Base-by-base conservation (phyloP, 352 stramenopile genomes). In the Thalassiosira mediterranea region DNA sequence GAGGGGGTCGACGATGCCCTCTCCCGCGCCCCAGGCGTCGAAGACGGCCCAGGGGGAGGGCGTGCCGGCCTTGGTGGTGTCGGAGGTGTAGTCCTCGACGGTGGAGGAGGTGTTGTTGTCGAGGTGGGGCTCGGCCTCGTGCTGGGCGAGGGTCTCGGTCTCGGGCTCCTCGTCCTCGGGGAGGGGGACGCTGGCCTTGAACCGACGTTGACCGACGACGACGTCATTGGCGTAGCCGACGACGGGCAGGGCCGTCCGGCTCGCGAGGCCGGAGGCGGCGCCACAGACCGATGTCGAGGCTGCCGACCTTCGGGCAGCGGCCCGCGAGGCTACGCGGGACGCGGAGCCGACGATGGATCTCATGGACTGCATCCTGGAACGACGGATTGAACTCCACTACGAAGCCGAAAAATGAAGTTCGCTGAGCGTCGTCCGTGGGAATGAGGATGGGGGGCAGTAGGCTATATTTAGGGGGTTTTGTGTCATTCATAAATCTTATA, bases 11-110 rank as follows among this genome's bases (percentile, higher is more conserved):
- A 77, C 44, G 38, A 76, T 81, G 32, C 76, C 81, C 10, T 71
- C 79, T 38, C 79, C 81, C 3, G 84, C 87, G 28, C 87, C 87
- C 87, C 87, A 92, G 15, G 87, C 87, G 76, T 92, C 87, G 70
- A 91, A 92, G 17, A 91, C 77, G 13, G 87, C 86, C 86, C 86
- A 92, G 23, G 86, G 86, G 56, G 81, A 90, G 52, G 86, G 83
- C 11, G 86, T 90, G 28, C 86, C 86, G 15, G 78, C 76, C 65
- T 91, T 91, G 56, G 56, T 44, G 1, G 42, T 32, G 48, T 84
- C 48, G 49, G 68, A 76, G 37, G 67, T 83, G 61, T 76, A 83
- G 58, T 83, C 74, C 11, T 59, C 63, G 8, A 82, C 42, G 42
- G 53, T 53, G 25, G 66, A 40, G 17, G 42, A 53, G 17, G 72